These are phyloP conservation scores for Talaromyces sp. DNA, from an alignment of 2,329 filamentous ascomycete genomes.

Conservation along the genomic window DNA sequence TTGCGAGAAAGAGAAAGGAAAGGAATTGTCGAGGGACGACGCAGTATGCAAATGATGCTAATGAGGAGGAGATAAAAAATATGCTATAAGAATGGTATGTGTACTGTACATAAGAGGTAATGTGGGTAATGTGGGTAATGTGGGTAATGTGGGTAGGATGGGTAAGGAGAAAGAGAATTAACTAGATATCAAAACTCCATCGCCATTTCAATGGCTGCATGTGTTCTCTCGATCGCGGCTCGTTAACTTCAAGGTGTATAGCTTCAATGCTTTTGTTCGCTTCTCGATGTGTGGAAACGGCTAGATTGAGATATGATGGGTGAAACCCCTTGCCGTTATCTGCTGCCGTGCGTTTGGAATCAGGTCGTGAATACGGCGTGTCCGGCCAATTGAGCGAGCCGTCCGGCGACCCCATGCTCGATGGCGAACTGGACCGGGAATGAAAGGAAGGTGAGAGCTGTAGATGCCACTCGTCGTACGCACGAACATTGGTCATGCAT, in stretches of 20 bases:
- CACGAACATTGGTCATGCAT: constrained; percentile 14
- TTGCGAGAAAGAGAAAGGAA: not conserved
- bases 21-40: not conserved
- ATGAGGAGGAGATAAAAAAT: not conserved
- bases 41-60: constrained; percentile 14
- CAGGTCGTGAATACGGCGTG: constrained; percentile 33
- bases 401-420: constrained; percentile 24
- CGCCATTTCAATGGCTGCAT: constrained; percentile 35
- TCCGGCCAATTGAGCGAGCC: constrained; percentile 29
- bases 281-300: constrained; percentile 28
- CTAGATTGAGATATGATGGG: constrained; percentile 28
- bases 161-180: not conserved
- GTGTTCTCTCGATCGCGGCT: constrained; percentile 26
- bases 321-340: constrained; percentile 28
- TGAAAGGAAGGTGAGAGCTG: constrained; percentile 14
- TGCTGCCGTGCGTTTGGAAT: constrained; percentile 30
- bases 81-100: constrained; percentile 1
- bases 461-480: constrained; percentile 14
- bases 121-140: not conserved
- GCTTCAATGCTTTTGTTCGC: constrained; percentile 32
- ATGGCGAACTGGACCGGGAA: constrained; percentile 26
- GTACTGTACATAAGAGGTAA: constrained; percentile 14
- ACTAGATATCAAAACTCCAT: constrained; percentile 44
- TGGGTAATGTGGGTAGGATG: not conserved
- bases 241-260: constrained; percentile 34